Percentiles rank a stretch among this genome's conserved stretches.
These are phyloP conservation scores for Fusarium nematophilum DNA, from an alignment of 2,329 filamentous ascomycete genomes.

Conservation along the genomic window DNA sequence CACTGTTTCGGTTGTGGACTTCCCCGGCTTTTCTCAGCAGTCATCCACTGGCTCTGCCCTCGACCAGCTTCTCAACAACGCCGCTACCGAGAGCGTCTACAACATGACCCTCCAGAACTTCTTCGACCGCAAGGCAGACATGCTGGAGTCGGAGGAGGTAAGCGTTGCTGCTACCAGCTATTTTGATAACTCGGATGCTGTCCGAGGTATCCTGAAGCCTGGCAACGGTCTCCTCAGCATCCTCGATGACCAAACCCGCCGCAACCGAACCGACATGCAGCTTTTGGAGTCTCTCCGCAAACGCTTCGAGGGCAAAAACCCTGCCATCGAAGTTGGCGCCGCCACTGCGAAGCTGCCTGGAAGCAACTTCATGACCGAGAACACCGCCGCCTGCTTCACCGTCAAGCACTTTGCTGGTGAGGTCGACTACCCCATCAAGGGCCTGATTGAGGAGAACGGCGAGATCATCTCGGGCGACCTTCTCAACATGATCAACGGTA, in stretches of 20 bases:
- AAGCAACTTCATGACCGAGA: constrained; percentile 89
- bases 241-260: constrained; percentile 92
- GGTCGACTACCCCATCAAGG: constrained; percentile 90
- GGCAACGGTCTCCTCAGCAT: constrained; percentile 95
- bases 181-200: constrained; percentile 96
- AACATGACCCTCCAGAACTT: constrained; percentile 95
- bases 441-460: constrained; percentile 92
- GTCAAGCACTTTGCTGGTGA: constrained; percentile 97
- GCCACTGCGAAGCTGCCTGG: constrained; percentile 82
- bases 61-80: constrained; percentile 95
- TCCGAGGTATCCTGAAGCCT: constrained; percentile 89
- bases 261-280: constrained; percentile 88
- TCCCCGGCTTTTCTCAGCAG: constrained; percentile 92
- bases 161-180: constrained; percentile 91
- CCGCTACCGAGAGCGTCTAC: constrained; percentile 90
- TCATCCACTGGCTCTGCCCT: constrained; percentile 85
- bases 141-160: constrained; percentile 94
- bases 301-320: constrained; percentile 94
- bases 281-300: constrained; percentile 91
- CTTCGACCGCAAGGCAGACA: constrained; percentile 92
- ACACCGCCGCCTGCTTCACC: constrained; percentile 83
- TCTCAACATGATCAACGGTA: constrained; percentile 91
- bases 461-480: constrained; percentile 96
- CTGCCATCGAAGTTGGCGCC: constrained; percentile 83
- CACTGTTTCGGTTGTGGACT: constrained; percentile 94